Percentiles rank a stretch among this genome's conserved stretches.
phyloP scores from a whole-genome alignment of 164 flowering plant genomes.

The Piper longum region DNA sequence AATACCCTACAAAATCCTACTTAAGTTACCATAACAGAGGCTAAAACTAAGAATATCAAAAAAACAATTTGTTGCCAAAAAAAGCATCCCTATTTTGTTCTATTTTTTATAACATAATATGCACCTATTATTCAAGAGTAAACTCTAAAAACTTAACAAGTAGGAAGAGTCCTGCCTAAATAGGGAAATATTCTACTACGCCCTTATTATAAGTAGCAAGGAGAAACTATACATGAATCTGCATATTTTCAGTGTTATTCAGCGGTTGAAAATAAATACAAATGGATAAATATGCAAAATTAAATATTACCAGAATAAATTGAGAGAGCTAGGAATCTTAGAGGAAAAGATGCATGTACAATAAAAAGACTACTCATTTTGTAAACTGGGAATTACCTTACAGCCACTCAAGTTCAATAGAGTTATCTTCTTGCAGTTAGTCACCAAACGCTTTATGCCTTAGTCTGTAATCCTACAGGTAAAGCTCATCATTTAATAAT shows the following conservation, averaged over 20 bases:
- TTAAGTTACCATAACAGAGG: not conserved
- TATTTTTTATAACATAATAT: too few species aligned
- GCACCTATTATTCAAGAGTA: not conserved
- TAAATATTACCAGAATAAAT: too few species aligned
- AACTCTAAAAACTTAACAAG: not conserved
- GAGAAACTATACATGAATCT: not conserved
- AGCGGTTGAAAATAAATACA: too few species aligned
- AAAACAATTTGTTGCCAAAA: too few species aligned
- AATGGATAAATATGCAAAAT: not conserved
- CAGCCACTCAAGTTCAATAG: conserved; percentile 88
- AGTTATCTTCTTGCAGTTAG: conserved; percentile 47
- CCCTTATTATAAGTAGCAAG: not conserved
- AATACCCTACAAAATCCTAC: conserved; percentile 32
- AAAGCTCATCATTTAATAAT: conserved; percentile 4
- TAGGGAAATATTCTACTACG: not conserved
- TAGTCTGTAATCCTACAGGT: conserved; percentile 60
- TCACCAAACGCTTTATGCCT: conserved; percentile 42
- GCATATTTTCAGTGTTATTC: not conserved
- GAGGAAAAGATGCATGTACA: not conserved
- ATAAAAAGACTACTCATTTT: too few species aligned
- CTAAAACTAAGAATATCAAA: not conserved
- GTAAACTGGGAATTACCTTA: conserved; percentile 38
- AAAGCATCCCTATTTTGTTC: too few species aligned
- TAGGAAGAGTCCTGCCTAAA: not conserved
- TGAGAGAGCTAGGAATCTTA: not conserved